Conservation (phyloP, 2,329 filamentous ascomycete genomes). For the Trichoderma cornu-damae region DNA sequence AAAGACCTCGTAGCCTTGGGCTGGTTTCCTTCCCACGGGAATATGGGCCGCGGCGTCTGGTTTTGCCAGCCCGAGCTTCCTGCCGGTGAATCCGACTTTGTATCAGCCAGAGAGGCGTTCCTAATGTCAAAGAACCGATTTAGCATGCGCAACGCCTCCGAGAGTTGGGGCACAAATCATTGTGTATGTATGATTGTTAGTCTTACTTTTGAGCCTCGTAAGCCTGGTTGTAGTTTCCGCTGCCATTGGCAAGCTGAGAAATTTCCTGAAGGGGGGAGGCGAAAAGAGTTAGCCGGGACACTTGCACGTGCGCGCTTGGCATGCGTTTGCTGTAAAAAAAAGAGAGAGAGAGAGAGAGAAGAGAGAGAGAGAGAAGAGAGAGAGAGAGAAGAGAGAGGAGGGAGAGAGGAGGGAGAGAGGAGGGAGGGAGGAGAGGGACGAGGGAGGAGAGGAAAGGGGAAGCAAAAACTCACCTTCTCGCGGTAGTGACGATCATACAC, state of each 20-base stretch:
- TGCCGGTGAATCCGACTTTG: constrained; percentile 84
- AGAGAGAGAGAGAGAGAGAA: no score
- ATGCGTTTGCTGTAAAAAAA: no score
- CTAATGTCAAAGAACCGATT: constrained; percentile 38
- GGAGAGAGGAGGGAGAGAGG: no score
- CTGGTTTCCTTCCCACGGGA: constrained; percentile 80
- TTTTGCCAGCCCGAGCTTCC: constrained; percentile 71
- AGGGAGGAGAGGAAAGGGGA: not conserved
- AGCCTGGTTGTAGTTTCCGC: constrained; percentile 21
- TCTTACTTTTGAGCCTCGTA: constrained; percentile 54
- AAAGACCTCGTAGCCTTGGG: constrained; percentile 63
- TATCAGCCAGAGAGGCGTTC: constrained; percentile 58
- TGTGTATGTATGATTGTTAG: not conserved
- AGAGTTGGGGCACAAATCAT: not conserved
- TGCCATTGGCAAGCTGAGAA: constrained; percentile 19
- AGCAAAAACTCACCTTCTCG: constrained; percentile 39
- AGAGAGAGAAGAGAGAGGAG: no score
- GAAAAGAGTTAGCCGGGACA: not conserved
- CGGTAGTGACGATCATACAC: constrained; percentile 86
- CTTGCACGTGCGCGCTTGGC: not conserved
- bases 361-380: no score
- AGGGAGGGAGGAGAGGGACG: no score
- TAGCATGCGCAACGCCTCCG: not conserved
- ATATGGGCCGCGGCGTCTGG: constrained; percentile 78
- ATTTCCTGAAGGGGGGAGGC: not conserved